Conservation (phyloP, 352 stramenopile species). For the Globisporangium lucens region DNA sequence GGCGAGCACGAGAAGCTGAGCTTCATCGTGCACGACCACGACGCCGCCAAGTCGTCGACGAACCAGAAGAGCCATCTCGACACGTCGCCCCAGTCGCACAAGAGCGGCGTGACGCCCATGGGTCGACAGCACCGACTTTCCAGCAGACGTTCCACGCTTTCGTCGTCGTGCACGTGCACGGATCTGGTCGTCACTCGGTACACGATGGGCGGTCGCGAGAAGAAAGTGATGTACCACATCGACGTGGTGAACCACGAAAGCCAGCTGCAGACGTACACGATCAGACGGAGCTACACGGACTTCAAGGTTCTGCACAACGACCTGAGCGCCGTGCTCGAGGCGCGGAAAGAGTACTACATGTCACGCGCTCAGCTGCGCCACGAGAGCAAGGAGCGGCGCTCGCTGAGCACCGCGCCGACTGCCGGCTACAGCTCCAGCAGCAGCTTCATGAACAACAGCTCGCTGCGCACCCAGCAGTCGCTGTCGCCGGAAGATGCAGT, state of each 20-base stretch:
- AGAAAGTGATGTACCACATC: constrained; percentile 88
- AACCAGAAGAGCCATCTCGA: constrained; percentile 2
- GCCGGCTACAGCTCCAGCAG: background rate
- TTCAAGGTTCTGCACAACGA: constrained; percentile 77
- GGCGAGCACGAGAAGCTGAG: constrained; percentile 27
- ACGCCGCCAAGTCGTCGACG: constrained; percentile 8
- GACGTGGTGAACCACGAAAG: constrained; percentile 72
- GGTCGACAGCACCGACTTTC: constrained; percentile 16
- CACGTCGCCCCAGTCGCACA: constrained; percentile 11
- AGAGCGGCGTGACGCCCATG: background rate
- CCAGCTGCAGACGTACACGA: constrained; percentile 82
- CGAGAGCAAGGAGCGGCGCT: constrained; percentile 17
- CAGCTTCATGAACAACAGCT: constrained; percentile 7
- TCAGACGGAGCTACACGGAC: constrained; percentile 80
- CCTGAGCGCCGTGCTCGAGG: constrained; percentile 65
- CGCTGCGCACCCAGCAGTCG: constrained; percentile 8
- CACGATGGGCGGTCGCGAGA: constrained; percentile 63
- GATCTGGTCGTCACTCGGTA: constrained; percentile 73
- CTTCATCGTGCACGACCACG: constrained; percentile 9
- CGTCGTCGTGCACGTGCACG: constrained; percentile 30
- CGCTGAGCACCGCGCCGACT: background rate
- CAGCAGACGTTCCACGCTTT: constrained; percentile 42
- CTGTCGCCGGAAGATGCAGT: constrained; percentile 35
- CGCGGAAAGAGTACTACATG: constrained; percentile 51
- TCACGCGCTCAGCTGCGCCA: constrained; percentile 14